Percentiles rank a stretch among this genome's conserved stretches.
These are phyloP conservation scores for Ogataea thermomethanolica DNA, from an alignment of 805 yeast genomes.

Conservation along the genomic window DNA sequence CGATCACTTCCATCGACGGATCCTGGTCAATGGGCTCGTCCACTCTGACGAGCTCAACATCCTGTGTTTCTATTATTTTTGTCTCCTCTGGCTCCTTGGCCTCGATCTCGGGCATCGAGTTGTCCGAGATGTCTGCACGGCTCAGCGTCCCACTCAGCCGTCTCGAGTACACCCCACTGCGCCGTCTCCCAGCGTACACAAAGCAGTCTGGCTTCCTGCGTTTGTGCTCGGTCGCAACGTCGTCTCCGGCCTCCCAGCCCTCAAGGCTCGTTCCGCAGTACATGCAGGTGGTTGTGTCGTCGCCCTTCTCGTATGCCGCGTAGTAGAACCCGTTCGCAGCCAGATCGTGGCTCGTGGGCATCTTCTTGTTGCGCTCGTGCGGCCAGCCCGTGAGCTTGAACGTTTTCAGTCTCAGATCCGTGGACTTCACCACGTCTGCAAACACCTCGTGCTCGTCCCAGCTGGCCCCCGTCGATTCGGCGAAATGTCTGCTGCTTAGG, in stretches of 20 bases:
- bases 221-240: slow-evolving; percentile 58
- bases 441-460: slow-evolving; percentile 27
- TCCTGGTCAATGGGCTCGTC: not conserved
- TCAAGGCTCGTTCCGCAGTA: slow-evolving; percentile 62
- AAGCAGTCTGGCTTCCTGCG: slow-evolving; percentile 41
- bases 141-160: not conserved
- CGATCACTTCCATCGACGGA: not conserved
- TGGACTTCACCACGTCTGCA: slow-evolving; percentile 35
- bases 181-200: slow-evolving; percentile 26
- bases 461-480: slow-evolving; percentile 14
- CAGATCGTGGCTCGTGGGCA: slow-evolving; percentile 41
- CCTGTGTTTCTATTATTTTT: not conserved
- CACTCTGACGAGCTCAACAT: not conserved
- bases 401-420: slow-evolving; percentile 36
- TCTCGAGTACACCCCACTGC: slow-evolving; percentile 1
- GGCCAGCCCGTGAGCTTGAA: slow-evolving; percentile 45
- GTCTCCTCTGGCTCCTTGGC: not conserved
- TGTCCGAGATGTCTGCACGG: slow-evolving; percentile 11
- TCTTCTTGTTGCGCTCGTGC: slow-evolving; percentile 35
- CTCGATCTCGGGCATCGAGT: slow-evolving; percentile 1
- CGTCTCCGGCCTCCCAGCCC: slow-evolving; percentile 70
- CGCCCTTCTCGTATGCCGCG: slow-evolving; percentile 43
- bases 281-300: slow-evolving; percentile 58
- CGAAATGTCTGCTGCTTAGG: slow-evolving; percentile 14
- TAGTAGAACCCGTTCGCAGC: slow-evolving; percentile 65